Conservation (phyloP, 768 basidiomycete species). For the Suillus tomentosus region DNA sequence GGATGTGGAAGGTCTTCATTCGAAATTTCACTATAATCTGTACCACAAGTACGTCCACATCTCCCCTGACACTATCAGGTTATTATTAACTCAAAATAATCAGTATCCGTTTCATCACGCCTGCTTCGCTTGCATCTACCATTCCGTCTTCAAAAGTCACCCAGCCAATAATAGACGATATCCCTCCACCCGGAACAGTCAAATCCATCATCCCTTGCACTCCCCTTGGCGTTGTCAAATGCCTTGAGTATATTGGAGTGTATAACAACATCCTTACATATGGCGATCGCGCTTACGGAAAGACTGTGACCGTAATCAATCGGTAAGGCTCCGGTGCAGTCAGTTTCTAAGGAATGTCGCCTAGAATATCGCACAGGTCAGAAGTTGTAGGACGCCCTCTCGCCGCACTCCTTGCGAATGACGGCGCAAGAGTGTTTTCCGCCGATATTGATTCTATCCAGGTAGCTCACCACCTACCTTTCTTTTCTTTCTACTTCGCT, state of each 20-base stretch:
- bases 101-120: constrained; percentile 88
- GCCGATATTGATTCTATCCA: constrained; percentile 96
- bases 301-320: constrained; percentile 93
- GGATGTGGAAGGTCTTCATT: constrained; percentile 96
- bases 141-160: constrained; percentile 34
- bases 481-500: neutral
- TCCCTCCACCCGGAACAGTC: constrained; percentile 80
- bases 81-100: neutral
- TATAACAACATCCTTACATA: constrained; percentile 93
- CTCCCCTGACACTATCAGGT: neutral
- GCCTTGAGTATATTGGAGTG: constrained; percentile 85
- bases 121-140: constrained; percentile 62
- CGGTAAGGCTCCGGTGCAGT: constrained; percentile 47
- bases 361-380: constrained; percentile 52
- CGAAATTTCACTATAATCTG: constrained; percentile 93
- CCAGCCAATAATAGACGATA: constrained; percentile 48
- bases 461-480: constrained; percentile 34
- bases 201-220: constrained; percentile 98
- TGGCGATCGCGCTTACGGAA: constrained; percentile 93
- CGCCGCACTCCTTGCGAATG: constrained; percentile 94
- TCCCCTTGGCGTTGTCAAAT: constrained; percentile 95
- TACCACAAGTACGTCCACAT: constrained; percentile 79
- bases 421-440: constrained; percentile 94
- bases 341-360: neutral
- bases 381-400: constrained; percentile 97